phyloP scores from a whole-genome alignment of 1,284 basidiomycete species.

The Entoloma clypeatum region DNA sequence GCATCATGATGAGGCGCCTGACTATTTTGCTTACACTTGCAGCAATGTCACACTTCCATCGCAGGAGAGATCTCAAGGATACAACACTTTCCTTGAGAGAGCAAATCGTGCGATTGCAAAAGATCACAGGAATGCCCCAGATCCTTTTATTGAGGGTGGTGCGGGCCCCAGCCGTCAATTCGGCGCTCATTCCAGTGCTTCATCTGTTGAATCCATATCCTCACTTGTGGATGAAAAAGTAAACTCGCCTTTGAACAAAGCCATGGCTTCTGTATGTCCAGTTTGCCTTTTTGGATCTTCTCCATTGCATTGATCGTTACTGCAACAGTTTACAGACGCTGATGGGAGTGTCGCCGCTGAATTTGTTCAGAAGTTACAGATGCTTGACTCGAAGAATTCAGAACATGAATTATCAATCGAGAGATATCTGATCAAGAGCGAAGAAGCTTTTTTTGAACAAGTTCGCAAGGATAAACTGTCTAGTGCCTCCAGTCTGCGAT shows the following conservation, averaged over 20 bases:
- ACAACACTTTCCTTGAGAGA: slow-evolving; percentile 77
- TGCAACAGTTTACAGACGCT: slow-evolving; percentile 77
- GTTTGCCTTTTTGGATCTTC: slow-evolving; percentile 3
- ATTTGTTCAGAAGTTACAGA: slow-evolving; percentile 83
- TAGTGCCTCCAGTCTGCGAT: slow-evolving; percentile 73
- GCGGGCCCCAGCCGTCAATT: slow-evolving; percentile 67
- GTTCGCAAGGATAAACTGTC: slow-evolving; percentile 82
- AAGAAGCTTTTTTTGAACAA: slow-evolving; percentile 88
- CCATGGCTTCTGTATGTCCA: slow-evolving; percentile 72
- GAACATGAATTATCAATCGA: slow-evolving; percentile 90
- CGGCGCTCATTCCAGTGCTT: slow-evolving; percentile 72
- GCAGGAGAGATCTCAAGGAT: slow-evolving; percentile 41
- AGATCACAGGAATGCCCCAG: slow-evolving; percentile 70
- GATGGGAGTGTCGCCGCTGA: slow-evolving; percentile 88
- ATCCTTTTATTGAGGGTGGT: slow-evolving; percentile 75
- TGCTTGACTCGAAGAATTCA: slow-evolving; percentile 80
- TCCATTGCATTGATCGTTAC: slow-evolving; percentile 6
- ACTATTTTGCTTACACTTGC: slow-evolving; percentile 45
- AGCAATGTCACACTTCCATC: slow-evolving; percentile 29
- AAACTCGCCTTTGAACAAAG: slow-evolving; percentile 88
- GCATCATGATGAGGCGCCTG: slow-evolving; percentile 50
- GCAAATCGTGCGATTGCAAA: slow-evolving; percentile 80
- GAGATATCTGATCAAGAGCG: slow-evolving; percentile 84
- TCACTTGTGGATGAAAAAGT: slow-evolving; percentile 87
- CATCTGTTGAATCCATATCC: slow-evolving; percentile 84